Percentiles rank a stretch among this genome's conserved stretches.
phyloP scores from a whole-genome alignment of 164 flowering plant species.

The Cinnamomum micranthum region DNA sequence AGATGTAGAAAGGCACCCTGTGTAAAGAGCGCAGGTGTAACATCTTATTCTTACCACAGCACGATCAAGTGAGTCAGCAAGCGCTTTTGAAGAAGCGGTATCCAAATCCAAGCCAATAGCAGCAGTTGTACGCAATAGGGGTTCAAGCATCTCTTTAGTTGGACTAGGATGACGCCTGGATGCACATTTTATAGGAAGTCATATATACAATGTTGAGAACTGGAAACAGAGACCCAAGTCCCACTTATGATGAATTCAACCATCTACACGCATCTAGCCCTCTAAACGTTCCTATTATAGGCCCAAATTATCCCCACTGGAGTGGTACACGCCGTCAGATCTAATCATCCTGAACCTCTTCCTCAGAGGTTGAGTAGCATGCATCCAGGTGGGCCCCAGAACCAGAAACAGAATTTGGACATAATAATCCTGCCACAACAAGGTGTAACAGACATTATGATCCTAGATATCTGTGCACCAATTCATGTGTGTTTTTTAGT shows the following conservation, averaged over 20 bases:
- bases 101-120: constrained; percentile 86
- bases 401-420: neutral
- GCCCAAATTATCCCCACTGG: too few species aligned
- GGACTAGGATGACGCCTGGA: constrained; percentile 98
- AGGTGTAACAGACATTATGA: neutral
- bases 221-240: too few species aligned
- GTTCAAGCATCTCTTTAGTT: constrained; percentile 94
- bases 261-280: neutral
- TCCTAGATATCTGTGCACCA: neutral
- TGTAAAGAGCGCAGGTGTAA: neutral
- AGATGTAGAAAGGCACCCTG: neutral
- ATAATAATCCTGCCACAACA: neutral
- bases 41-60: constrained; percentile 77
- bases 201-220: neutral
- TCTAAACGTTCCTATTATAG: too few species aligned
- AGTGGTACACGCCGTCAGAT: too few species aligned
- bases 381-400: too few species aligned
- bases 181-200: constrained; percentile 5
- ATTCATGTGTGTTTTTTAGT: neutral
- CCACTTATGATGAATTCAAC: neutral
- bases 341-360: too few species aligned
- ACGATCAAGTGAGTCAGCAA: constrained; percentile 96
- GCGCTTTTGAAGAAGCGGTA: constrained; percentile 85
- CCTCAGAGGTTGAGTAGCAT: too few species aligned
- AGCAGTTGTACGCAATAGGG: constrained; percentile 81